Evolutionary conservation across 345 rosid genomes (phyloP).

Genomic region (Gossypioides kirkii): DNA sequence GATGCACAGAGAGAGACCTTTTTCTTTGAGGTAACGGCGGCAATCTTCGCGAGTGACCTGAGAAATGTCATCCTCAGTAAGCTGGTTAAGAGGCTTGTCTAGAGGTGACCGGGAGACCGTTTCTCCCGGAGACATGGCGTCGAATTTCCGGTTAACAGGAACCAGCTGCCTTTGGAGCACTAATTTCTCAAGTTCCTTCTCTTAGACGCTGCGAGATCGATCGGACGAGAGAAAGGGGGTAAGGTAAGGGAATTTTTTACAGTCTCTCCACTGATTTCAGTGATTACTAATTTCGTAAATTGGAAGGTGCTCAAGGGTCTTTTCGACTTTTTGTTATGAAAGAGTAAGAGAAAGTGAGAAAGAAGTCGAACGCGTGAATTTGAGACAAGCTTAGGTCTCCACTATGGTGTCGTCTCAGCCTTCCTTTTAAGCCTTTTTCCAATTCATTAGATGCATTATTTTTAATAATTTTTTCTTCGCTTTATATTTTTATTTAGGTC

Average conservation of each 20-base stretch:
- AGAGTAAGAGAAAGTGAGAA: neutral
- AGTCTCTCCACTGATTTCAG: slow-evolving; percentile 4
- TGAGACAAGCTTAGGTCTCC: neutral
- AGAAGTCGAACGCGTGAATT: neutral
- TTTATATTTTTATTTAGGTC: neutral
- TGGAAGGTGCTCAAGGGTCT: slow-evolving; percentile 4
- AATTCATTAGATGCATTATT: neutral
- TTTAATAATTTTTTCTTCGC: neutral
- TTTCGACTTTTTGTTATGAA: neutral
- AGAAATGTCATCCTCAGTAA: slow-evolving; percentile 48
- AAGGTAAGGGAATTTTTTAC: neutral
- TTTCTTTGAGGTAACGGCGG: slow-evolving; percentile 45
- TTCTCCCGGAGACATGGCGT: slow-evolving; percentile 29
- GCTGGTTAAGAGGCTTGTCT: slow-evolving; percentile 38
- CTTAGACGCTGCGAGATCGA: neutral
- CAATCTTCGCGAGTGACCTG: slow-evolving; percentile 57
- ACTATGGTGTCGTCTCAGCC: slow-evolving; percentile 13
- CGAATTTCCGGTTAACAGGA: slow-evolving; percentile 4
- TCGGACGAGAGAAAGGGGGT: neutral
- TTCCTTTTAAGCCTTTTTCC: neutral
- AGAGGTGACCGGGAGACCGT: slow-evolving; percentile 30
- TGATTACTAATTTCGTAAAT: slow-evolving; percentile 21
- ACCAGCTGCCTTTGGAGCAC: slow-evolving; percentile 3
- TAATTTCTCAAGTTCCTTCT: neutral
- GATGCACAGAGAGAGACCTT: slow-evolving; percentile 22